Conservation (phyloP, 768 basidiomycete species). For the Lentinula boryana region DNA sequence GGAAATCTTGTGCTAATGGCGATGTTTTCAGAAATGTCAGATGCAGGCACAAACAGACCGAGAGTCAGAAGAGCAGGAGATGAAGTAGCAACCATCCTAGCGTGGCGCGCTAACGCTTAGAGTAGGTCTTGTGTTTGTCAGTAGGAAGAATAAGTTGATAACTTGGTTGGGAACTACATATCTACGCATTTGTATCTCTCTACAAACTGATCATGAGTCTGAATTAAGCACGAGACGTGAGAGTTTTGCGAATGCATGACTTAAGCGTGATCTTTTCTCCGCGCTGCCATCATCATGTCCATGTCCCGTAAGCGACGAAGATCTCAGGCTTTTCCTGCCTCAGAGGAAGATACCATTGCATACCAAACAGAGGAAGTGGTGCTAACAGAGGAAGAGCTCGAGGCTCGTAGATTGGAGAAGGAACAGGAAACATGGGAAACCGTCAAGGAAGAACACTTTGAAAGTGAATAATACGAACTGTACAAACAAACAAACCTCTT, state of each 20-base stretch:
- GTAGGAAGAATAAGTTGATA: too few relatives aligned
- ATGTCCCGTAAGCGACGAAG: conserved; percentile 1
- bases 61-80: background rate
- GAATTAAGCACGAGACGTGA: too few relatives aligned
- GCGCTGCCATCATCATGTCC: background rate
- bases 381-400: conserved; percentile 15
- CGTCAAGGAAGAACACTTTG: conserved; percentile 74
- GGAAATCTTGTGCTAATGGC: background rate
- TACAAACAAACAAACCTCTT: background rate
- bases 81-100: background rate
- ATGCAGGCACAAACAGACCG: background rate
- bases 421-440: conserved; percentile 68
- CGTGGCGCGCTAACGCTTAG: background rate
- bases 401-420: conserved; percentile 30
- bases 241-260: background rate
- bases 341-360: background rate
- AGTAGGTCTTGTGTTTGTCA: too few relatives aligned
- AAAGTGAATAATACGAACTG: conserved; percentile 39
- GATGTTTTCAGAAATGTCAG: background rate
- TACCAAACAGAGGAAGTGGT: background rate
- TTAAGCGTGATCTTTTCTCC: background rate
- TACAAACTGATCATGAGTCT: too few relatives aligned
- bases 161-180: too few relatives aligned
- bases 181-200: too few relatives aligned
- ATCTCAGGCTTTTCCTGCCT: conserved; percentile 2